A percentile compares a stretch with the other conserved stretches of the same genome.
phyloP scores from a whole-genome alignment of 2,329 filamentous ascomycete species.

The Venturia pyrina region DNA sequence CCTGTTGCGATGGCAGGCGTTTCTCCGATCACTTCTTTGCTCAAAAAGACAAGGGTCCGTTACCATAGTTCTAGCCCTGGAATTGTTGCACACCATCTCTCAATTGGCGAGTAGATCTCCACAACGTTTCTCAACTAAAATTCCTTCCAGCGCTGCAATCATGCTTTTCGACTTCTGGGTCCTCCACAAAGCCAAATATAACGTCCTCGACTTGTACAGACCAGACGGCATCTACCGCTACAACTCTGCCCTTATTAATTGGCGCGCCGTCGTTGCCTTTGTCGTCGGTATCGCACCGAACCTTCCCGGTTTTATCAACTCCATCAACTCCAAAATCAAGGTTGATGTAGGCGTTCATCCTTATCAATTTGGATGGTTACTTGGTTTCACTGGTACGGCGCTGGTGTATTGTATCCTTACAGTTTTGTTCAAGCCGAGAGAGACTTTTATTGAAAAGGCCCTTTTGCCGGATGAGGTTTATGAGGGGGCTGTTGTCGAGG shows the following conservation, averaged over 20 bases:
- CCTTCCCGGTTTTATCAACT: slow-evolving; percentile 43
- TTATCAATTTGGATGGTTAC: slow-evolving; percentile 57
- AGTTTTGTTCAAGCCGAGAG: slow-evolving; percentile 14
- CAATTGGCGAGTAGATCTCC: no score
- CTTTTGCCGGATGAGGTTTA: slow-evolving; percentile 31
- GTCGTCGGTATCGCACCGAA: slow-evolving; percentile 47
- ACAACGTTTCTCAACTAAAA: neutral
- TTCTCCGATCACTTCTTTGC: slow-evolving; percentile 13
- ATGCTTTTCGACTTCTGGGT: slow-evolving; percentile 18
- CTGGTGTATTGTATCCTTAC: slow-evolving; percentile 43
- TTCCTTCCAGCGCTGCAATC: slow-evolving; percentile 13
- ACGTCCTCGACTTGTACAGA: slow-evolving; percentile 19
- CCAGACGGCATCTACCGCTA: slow-evolving; percentile 19
- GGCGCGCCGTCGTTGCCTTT: slow-evolving; percentile 49
- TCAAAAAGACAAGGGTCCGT: slow-evolving; percentile 14
- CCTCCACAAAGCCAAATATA: slow-evolving; percentile 16
- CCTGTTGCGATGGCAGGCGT: slow-evolving; percentile 13
- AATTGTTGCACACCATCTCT: no score
- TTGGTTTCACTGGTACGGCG: slow-evolving; percentile 48
- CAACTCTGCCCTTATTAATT: slow-evolving; percentile 47
- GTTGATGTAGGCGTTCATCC: slow-evolving; percentile 41
- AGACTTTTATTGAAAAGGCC: slow-evolving; percentile 36
- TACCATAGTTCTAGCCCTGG: no score
- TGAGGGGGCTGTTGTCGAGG: slow-evolving; percentile 17
- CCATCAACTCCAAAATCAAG: slow-evolving; percentile 29